A percentile compares a stretch with the other conserved stretches of the same genome.
These are phyloP conservation scores for Hymenoscyphus infarciens DNA, from an alignment of 2,329 filamentous ascomycete species.

Conservation along the genomic window DNA sequence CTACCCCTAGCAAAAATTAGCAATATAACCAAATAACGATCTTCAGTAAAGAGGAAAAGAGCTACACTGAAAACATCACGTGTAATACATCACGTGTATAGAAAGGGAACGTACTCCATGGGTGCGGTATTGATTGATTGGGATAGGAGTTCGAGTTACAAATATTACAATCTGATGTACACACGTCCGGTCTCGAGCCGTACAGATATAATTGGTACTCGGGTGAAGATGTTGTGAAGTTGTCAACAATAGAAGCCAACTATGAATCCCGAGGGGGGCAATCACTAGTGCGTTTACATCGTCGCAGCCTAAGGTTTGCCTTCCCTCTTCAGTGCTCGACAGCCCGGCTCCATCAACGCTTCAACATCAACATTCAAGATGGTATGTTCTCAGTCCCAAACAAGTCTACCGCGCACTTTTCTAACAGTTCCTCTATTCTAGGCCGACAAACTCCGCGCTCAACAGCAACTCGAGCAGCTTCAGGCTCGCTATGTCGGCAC, in stretches of 20 bases:
- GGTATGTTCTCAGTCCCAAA: slow-evolving; percentile 15
- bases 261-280: slow-evolving; percentile 3
- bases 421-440: slow-evolving; percentile 30
- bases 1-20: not conserved
- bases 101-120: not conserved
- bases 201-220: not conserved
- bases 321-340: not conserved
- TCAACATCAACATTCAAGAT: slow-evolving; percentile 14
- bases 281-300: not conserved
- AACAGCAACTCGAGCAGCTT: slow-evolving; percentile 95
- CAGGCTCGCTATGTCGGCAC: slow-evolving; percentile 96
- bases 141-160: not conserved
- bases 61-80: slow-evolving; percentile 9
- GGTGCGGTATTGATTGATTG: not conserved
- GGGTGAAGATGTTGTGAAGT: not conserved
- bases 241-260: not conserved
- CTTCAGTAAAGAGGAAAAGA: not conserved
- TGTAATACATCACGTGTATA: slow-evolving; percentile 15
- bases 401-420: not conserved
- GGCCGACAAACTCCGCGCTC: slow-evolving; percentile 97
- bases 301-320: not conserved
- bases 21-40: not conserved
- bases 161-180: not conserved
- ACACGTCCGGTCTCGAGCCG: not conserved
- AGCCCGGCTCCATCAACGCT: not conserved